Conservation (phyloP, 2,329 filamentous ascomycete species). For the Fonsecaea monophora region DNA sequence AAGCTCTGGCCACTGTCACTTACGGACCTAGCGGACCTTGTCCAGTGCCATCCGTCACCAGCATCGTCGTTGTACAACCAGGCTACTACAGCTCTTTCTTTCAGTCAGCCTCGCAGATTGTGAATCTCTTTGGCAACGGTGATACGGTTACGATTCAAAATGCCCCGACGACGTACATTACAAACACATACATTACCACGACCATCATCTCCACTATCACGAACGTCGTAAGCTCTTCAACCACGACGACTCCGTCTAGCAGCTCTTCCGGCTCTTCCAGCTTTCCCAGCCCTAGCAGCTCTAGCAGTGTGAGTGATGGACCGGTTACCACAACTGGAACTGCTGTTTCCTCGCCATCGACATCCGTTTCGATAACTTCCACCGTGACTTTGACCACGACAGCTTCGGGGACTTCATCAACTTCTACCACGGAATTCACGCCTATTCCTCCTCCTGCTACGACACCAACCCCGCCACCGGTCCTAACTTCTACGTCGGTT, state of each 20-base stretch:
- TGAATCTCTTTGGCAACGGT: conserved; percentile 36
- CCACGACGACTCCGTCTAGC: conserved; percentile 11
- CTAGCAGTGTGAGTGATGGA: conserved; percentile 18
- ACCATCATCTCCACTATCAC: conserved; percentile 31
- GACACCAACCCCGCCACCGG: conserved; percentile 23
- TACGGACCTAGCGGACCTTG: conserved; percentile 33
- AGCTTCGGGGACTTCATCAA: conserved; percentile 11
- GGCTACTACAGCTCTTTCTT: conserved; percentile 37
- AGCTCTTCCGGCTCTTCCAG: neutral
- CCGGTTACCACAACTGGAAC: conserved; percentile 12
- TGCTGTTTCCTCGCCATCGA: neutral
- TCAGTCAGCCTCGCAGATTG: conserved; percentile 35
- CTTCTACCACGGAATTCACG: conserved; percentile 22
- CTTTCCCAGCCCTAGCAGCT: neutral
- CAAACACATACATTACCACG: conserved; percentile 36
- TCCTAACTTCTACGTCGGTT: conserved; percentile 21
- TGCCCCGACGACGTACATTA: conserved; percentile 36
- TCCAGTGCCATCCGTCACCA: conserved; percentile 30
- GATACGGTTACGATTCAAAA: conserved; percentile 36
- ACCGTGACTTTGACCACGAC: conserved; percentile 12
- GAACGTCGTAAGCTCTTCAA: conserved; percentile 11
- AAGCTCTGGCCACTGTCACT: conserved; percentile 29
- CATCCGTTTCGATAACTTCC: conserved; percentile 2
- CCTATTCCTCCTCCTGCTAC: conserved; percentile 24
- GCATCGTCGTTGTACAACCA: conserved; percentile 32